Percentiles rank a stretch among this genome's conserved stretches.
Evolutionary conservation across 2,329 filamentous ascomycete species (phyloP).

Genomic region (Plectosphaerella cucumerina): DNA sequence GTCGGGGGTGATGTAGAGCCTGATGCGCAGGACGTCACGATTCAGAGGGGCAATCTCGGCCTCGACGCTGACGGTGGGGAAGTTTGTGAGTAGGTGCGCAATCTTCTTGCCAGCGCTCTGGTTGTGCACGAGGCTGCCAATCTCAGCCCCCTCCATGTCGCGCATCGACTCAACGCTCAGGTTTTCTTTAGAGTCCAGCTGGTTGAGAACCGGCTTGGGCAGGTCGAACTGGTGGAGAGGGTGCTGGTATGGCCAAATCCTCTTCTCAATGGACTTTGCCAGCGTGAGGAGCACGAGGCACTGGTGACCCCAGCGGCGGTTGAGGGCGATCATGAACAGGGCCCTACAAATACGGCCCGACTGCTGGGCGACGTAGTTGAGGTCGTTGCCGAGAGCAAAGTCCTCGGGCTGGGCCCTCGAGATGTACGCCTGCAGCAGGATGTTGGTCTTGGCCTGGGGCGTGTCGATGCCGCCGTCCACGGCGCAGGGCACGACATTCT

Average conservation of each 20-base stretch:
- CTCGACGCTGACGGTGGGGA: constrained; percentile 86
- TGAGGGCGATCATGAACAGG: constrained; percentile 95
- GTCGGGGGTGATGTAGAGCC: constrained; percentile 79
- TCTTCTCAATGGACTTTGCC: constrained; percentile 95
- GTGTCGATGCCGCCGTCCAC: constrained; percentile 68
- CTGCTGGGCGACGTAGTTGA: constrained; percentile 93
- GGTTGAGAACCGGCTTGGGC: constrained; percentile 74
- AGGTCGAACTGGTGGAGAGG: constrained; percentile 94
- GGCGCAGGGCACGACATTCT: constrained; percentile 71
- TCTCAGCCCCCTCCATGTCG: constrained; percentile 91
- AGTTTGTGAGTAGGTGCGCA: constrained; percentile 77
- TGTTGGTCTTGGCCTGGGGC: constrained; percentile 90
- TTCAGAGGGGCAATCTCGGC: constrained; percentile 95
- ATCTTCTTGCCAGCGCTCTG: constrained; percentile 80
- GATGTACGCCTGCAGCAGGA: constrained; percentile 90
- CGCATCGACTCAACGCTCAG: constrained; percentile 77
- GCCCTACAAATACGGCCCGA: constrained; percentile 90
- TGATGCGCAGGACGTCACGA: constrained; percentile 88
- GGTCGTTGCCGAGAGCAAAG: constrained; percentile 88
- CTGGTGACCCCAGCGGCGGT: constrained; percentile 92
- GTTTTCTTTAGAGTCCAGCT: constrained; percentile 76
- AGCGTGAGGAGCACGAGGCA: constrained; percentile 87
- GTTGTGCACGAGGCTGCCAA: constrained; percentile 89
- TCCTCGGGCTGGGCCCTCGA: constrained; percentile 84
- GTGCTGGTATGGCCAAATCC: constrained; percentile 92